Evolutionary conservation across 768 basidiomycete genomes (phyloP).

Genomic region (Aureoboletus auriporus): DNA sequence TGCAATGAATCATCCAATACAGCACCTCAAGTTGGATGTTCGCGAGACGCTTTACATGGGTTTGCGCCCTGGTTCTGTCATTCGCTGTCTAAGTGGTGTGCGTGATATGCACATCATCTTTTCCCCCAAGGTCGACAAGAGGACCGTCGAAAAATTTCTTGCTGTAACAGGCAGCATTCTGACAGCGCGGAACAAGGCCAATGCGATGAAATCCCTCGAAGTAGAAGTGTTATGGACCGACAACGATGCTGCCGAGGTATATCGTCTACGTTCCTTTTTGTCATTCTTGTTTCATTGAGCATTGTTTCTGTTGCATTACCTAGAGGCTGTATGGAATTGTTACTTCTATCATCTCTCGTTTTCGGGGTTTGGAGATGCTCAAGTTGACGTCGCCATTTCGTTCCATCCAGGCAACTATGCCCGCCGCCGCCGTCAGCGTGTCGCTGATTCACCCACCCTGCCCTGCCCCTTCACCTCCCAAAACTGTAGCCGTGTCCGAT

Average conservation of each 20-base stretch:
- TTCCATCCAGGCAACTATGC: conserved; percentile 19
- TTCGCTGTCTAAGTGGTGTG: conserved; percentile 26
- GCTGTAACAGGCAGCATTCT: conserved; percentile 22
- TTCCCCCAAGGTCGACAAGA: conserved; percentile 29
- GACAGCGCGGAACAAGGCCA: conserved; percentile 7
- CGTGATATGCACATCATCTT: conserved; percentile 28
- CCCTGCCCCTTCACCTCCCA: conserved; percentile 7
- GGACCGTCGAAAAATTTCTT: conserved; percentile 31
- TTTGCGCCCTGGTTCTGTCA: conserved; percentile 23
- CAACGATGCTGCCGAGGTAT: conserved; percentile 27
- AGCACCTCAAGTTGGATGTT: conserved; percentile 21
- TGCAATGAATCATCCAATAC: conserved; percentile 14
- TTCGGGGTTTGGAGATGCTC: conserved; percentile 24
- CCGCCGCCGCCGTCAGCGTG: neutral
- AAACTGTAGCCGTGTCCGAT: neutral
- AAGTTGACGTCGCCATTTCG: conserved; percentile 31
- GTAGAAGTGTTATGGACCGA: conserved; percentile 27
- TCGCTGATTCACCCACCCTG: neutral
- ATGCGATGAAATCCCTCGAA: conserved; percentile 20
- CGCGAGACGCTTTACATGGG: conserved; percentile 28
- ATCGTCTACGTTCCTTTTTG: neutral
- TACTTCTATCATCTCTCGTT: conserved; percentile 30
- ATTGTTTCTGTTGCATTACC: neutral
- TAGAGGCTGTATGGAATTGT: conserved; percentile 28
- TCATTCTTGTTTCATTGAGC: neutral